phyloP scores from a whole-genome alignment of 768 basidiomycete species.

The Ramaria rubella region DNA sequence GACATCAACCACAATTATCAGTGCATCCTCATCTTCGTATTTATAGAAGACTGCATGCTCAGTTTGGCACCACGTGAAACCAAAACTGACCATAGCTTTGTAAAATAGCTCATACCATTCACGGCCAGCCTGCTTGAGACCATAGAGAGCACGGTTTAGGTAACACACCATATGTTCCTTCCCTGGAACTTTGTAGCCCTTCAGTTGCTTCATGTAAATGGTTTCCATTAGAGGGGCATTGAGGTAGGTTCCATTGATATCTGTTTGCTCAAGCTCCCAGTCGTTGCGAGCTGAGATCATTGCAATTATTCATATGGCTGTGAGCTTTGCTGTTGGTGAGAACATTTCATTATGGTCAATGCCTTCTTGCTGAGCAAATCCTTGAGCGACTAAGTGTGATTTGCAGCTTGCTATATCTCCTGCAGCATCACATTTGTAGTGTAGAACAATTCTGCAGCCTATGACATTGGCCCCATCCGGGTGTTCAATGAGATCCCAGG shows the following conservation, averaged over 20 bases:
- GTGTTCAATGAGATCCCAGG: constrained; percentile 24
- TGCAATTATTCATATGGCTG: constrained; percentile 18
- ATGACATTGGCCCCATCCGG: constrained; percentile 28
- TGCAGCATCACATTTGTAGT: constrained; percentile 30
- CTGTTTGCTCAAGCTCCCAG: no score
- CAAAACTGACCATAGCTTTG: background rate
- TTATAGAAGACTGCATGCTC: no score
- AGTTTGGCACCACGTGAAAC: background rate
- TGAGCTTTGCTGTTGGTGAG: constrained; percentile 22
- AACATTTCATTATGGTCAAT: constrained; percentile 32
- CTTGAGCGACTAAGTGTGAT: constrained; percentile 32
- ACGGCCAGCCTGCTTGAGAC: no score
- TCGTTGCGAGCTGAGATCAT: no score
- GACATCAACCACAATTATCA: background rate
- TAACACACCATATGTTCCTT: background rate
- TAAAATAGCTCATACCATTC: no score
- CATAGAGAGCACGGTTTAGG: background rate
- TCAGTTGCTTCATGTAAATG: no score
- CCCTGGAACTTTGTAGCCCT: background rate
- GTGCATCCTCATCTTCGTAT: background rate
- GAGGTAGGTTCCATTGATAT: no score
- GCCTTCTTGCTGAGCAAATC: constrained; percentile 31
- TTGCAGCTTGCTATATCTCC: constrained; percentile 31
- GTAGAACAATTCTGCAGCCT: constrained; percentile 36
- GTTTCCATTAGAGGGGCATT: no score